These are phyloP conservation scores for Avena sativa DNA, from an alignment of 176 grass and related monocot genomes.

Conservation along the genomic window DNA sequence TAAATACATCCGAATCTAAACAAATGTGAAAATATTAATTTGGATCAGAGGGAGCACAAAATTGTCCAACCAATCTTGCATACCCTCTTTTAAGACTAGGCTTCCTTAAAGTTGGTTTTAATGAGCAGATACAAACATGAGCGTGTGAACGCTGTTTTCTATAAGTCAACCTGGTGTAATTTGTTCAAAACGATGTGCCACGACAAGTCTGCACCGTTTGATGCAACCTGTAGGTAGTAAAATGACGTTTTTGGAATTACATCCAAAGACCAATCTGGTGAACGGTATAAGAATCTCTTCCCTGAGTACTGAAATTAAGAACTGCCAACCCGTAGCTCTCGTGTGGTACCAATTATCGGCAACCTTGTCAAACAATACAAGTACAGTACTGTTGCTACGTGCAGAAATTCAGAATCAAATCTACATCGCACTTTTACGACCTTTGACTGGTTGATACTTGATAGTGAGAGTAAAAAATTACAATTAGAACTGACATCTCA, in stretches of 20 bases:
- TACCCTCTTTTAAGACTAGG: too few relatives aligned
- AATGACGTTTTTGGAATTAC: constrained; percentile 44
- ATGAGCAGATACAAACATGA: background rate
- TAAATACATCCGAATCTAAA: too few relatives aligned
- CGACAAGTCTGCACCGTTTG: background rate
- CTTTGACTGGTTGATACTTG: background rate
- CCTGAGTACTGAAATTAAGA: background rate
- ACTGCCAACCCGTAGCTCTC: constrained; percentile 21
- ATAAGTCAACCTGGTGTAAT: constrained; percentile 12
- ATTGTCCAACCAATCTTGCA: too few relatives aligned
- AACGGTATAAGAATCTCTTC: constrained; percentile 31
- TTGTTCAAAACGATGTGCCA: background rate
- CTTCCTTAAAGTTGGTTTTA: background rate
- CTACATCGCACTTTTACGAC: background rate
- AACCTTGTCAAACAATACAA: background rate
- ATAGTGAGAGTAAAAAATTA: background rate
- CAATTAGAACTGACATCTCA: background rate
- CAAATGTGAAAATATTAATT: too few relatives aligned
- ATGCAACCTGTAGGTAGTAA: background rate
- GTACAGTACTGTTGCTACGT: background rate
- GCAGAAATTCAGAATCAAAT: background rate
- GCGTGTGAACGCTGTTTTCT: background rate
- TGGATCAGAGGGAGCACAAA: too few relatives aligned
- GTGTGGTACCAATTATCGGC: background rate
- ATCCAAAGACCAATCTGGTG: background rate